A percentile compares a stretch with the other conserved stretches of the same genome.
These are phyloP conservation scores for Myriangium duriaei DNA, from an alignment of 2,329 filamentous ascomycete genomes.

Conservation along the genomic window DNA sequence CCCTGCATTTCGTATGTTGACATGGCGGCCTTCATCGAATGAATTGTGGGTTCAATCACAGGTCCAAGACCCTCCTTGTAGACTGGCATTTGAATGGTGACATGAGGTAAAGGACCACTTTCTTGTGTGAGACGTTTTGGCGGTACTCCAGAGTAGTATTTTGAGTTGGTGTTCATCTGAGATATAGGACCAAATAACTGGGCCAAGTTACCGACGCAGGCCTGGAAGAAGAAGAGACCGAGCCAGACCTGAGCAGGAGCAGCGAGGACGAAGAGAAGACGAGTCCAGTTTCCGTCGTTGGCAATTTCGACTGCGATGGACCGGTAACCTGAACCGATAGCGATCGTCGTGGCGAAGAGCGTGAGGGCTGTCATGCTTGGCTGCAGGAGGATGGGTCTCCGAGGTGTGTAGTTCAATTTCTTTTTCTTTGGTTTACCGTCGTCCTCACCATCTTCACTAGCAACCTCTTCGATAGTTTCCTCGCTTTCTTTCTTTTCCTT, in stretches of 20 bases:
- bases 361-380: conserved; percentile 42
- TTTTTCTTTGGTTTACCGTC: conserved; percentile 29
- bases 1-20: conserved; percentile 42
- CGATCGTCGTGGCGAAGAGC: conserved; percentile 38
- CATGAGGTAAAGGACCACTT: conserved; percentile 29
- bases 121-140: conserved; percentile 28
- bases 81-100: conserved; percentile 41
- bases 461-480: conserved; percentile 22
- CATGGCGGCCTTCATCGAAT: conserved; percentile 31
- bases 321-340: conserved; percentile 46
- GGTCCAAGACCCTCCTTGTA: conserved; percentile 30
- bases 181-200: conserved; percentile 33
- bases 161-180: conserved; percentile 33
- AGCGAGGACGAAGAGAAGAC: conserved; percentile 41
- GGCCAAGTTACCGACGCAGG: conserved; percentile 28
- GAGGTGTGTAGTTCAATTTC: no score
- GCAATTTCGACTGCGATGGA: conserved; percentile 42
- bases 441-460: conserved; percentile 18
- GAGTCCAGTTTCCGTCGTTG: conserved; percentile 41
- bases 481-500: conserved; percentile 20
- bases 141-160: conserved; percentile 32
- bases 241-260: conserved; percentile 48
- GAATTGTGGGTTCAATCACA: conserved; percentile 28
- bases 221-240: conserved; percentile 40
- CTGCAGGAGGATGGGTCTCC: conserved; percentile 44